phyloP scores from a whole-genome alignment of 257 asterid species.

The Solanum virginianum region DNA sequence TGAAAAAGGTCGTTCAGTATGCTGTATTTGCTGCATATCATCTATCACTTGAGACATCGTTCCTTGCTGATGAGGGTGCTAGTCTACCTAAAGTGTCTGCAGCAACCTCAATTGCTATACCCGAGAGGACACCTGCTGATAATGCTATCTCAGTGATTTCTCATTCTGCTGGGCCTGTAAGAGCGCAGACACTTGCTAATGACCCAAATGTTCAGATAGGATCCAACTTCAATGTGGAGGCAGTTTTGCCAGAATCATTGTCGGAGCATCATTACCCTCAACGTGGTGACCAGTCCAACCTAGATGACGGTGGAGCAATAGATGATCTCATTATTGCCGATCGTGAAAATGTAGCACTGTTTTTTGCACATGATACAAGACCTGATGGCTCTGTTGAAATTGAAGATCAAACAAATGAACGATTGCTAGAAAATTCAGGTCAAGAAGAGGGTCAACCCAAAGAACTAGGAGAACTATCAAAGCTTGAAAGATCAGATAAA shows the following conservation, averaged over 20 bases:
- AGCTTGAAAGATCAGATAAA: slow-evolving; percentile 21
- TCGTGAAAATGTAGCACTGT: slow-evolving; percentile 20
- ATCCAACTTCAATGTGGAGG: slow-evolving; percentile 35
- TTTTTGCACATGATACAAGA: background rate
- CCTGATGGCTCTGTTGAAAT: slow-evolving; percentile 2
- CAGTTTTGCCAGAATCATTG: slow-evolving; percentile 35
- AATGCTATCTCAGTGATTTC: slow-evolving; percentile 15
- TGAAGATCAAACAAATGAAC: slow-evolving; percentile 1
- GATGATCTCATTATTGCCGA: slow-evolving; percentile 27
- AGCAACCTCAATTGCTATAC: slow-evolving; percentile 12
- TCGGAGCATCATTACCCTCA: slow-evolving; percentile 23
- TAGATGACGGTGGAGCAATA: slow-evolving; percentile 24
- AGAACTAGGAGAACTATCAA: slow-evolving; percentile 23
- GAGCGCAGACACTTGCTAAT: slow-evolving; percentile 10
- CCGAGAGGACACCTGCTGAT: slow-evolving; percentile 25
- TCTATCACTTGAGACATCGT: slow-evolving; percentile 78
- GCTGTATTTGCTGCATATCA: slow-evolving; percentile 97
- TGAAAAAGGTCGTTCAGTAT: slow-evolving; percentile 63
- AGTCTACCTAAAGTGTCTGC: slow-evolving; percentile 43
- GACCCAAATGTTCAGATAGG: slow-evolving; percentile 10
- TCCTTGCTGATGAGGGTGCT: slow-evolving; percentile 96
- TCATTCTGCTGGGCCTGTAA: slow-evolving; percentile 7
- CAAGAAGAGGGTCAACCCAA: slow-evolving; percentile 27
- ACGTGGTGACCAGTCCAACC: slow-evolving; percentile 18
- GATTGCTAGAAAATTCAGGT: background rate